Base-by-base conservation (phyloP, 768 basidiomycete genomes). In the Leccinum obscurum region DNA sequence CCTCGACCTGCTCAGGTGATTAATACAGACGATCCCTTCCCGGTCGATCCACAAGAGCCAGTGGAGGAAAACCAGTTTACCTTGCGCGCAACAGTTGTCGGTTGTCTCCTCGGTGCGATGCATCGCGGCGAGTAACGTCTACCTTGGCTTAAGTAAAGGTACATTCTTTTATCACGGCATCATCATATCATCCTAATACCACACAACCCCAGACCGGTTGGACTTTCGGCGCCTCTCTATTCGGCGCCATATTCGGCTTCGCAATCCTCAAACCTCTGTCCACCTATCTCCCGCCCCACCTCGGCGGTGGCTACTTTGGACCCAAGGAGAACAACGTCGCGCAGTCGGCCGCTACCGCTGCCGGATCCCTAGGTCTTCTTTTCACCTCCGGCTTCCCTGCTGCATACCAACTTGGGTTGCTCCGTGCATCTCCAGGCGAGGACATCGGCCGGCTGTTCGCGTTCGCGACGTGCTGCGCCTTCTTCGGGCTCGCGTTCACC, bases 141-240 rank as follows among this genome's bases (percentile, higher is more conserved):
- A 56, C 8, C 56, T 56, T 35, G 50, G 56, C 52, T 56, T 56
- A 52, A n/a, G n/a, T n/a, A n/a, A 56, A 56, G 56, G 56, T 13
- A 20, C 15, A 50, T 35, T 8, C 2, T n/a, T 26, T 30, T 0
- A 44, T 20, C n/a, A 44, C 41, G 41, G 4, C 30, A 32, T 2
- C 9, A n/a, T 7, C 41, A 44, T 44, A 7, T 20, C 6, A 35
- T 6, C 30, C 30, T 13, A n/a, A 39, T 39, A 17, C 39, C 8
- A 8, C 39, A 32, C 15, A 5, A 30, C 14, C 30, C 13, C 30
- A 56, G 56, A 56, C 56, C 6, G 56, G 52, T 26, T 56, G 56
- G 34, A 54, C 50, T 17, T 56, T 56, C 30, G 49, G 56, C 9
- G 55, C 55, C 2, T 56, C 55, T 49, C 22, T 54, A 8, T 56